Base-by-base conservation (phyloP, 108 stramenopile species). In the Nitzschia palea region DNA sequence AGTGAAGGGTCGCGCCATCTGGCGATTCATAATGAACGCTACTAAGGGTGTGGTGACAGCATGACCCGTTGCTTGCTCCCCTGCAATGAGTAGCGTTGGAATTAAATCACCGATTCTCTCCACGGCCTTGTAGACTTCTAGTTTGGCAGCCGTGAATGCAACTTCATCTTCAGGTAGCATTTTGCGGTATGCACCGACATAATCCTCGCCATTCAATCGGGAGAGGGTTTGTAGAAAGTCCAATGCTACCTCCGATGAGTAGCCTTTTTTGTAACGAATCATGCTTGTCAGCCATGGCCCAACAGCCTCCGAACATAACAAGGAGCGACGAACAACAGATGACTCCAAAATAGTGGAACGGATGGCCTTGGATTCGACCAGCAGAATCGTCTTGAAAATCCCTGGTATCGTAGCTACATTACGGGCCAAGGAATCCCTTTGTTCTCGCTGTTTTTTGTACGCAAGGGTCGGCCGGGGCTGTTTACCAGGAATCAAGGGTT, bases 221-320 rank as follows among this genome's bases (percentile, higher is more conserved):
- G 73, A 74, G 23, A 67, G 31, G n/a, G 32, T 5, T n/a, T 51
- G 18, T 15, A 74, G 48, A 32, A 44, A 74, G 55, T 74, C 73
- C 4, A 74, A 43, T 2, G 73, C 73, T 2, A 37, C 57, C 31
- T 61, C 22, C 29, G 66, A 54, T 0, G 73, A 55, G 0, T 33
- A 30, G 3, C 73, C 73, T 40, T 50, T 44, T 25, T 5, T 28
- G 8, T 55, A 43, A 8, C 43, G 62, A 1, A 71, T 33, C 77
- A 78, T 78, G 34, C 37, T 25, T 3, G 45, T 53, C 62, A 78
- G 52, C 77, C 77, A 78, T 29, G 53, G 53, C 9, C 70, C 70
- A 20, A 70, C 40, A 20, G 25, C 27, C 4, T 65, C 55, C 22
- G 67, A 50, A 25, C 51, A 36, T 2, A 76, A 37, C 15, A 69